Base-by-base conservation (phyloP, 768 basidiomycete genomes). In the Lenzites betulinus region DNA sequence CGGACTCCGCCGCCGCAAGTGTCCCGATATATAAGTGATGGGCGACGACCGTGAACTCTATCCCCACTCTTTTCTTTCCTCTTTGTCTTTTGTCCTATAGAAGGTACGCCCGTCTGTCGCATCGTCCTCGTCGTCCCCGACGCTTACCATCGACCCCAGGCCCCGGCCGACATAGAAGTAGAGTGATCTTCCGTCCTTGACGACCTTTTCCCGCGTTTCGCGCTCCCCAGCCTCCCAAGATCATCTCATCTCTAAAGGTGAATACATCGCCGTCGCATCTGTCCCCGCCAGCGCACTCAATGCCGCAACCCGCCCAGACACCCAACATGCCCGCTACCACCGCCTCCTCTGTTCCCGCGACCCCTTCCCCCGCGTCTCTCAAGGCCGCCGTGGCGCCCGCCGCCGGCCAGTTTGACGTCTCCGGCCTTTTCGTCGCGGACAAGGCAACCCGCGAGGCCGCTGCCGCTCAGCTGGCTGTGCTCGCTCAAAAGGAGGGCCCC, bases 401-500 rank as follows among this genome's bases (percentile, higher is more conserved):
- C 55, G 82, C 83, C 57, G 84, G 81, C 69, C 81, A 86, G 69
- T 77, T 92, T 65, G 89, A 95, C 75, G 74, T 90, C 63, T 74
- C 90, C 55, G 74, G 87, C 62, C 88, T 96, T 66, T 93, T 96
- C 71, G 85, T 83, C 66, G 80, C 90, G 66, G 95, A 96, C 81
- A 95, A 94, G 79, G 82, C 87, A 64, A 78, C 84, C 56, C 91
- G 93, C 70, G 84, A 85, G 47, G 77, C 87, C 58, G 86, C 93
- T 38, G 88, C 85, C 61, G 77, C 83, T 68, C 75, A 82, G 38
- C 80, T 98, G 66, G 89, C 85, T 65, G 83, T 87, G 60, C 77
- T 84, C 73, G 86, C 84, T 66, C 85, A 93, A 86, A 92, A 92
- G 78, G 84, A 91, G 58, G 93, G 94, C 72, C 89, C 91, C 64